phyloP scores from a whole-genome alignment of 2,329 filamentous ascomycete genomes.

The Tothia fuscella region DNA sequence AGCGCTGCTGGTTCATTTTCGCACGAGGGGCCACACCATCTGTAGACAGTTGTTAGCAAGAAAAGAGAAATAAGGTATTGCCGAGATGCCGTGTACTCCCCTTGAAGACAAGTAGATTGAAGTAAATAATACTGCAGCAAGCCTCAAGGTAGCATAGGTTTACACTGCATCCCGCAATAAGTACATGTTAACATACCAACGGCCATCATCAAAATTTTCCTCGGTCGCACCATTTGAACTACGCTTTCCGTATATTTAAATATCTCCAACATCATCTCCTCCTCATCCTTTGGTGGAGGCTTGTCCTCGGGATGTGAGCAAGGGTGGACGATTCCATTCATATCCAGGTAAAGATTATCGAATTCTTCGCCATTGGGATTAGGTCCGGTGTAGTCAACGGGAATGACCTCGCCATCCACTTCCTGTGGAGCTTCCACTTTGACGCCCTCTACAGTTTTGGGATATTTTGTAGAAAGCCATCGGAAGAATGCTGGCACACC shows the following conservation, averaged over 20 bases:
- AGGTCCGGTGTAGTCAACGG: slow-evolving; percentile 68
- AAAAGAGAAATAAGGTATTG: slow-evolving; percentile 9
- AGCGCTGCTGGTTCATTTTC: slow-evolving; percentile 99
- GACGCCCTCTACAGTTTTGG: slow-evolving; percentile 89
- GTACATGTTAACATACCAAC: slow-evolving; percentile 52
- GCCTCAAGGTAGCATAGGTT: slow-evolving; percentile 1
- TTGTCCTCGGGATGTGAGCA: slow-evolving; percentile 95
- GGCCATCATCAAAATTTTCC: slow-evolving; percentile 94
- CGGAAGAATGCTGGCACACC: slow-evolving; percentile 91
- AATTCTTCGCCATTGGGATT: slow-evolving; percentile 98
- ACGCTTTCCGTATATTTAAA: slow-evolving; percentile 99
- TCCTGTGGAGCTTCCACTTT: slow-evolving; percentile 72
- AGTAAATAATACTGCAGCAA: slow-evolving; percentile 19
- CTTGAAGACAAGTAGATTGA: slow-evolving; percentile 19
- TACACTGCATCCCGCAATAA: background rate
- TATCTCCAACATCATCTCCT: slow-evolving; percentile 98
- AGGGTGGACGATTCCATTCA: slow-evolving; percentile 99
- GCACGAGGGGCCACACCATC: slow-evolving; percentile 95
- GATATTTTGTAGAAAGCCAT: slow-evolving; percentile 95
- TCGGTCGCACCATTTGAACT: slow-evolving; percentile 94
- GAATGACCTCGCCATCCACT: slow-evolving; percentile 73
- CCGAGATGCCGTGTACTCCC: slow-evolving; percentile 18
- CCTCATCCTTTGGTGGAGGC: slow-evolving; percentile 82
- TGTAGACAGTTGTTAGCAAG: slow-evolving; percentile 23
- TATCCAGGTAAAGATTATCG: slow-evolving; percentile 95